Conservation (phyloP, 2,329 filamentous ascomycete genomes). For the Apiospora pterosperma region DNA sequence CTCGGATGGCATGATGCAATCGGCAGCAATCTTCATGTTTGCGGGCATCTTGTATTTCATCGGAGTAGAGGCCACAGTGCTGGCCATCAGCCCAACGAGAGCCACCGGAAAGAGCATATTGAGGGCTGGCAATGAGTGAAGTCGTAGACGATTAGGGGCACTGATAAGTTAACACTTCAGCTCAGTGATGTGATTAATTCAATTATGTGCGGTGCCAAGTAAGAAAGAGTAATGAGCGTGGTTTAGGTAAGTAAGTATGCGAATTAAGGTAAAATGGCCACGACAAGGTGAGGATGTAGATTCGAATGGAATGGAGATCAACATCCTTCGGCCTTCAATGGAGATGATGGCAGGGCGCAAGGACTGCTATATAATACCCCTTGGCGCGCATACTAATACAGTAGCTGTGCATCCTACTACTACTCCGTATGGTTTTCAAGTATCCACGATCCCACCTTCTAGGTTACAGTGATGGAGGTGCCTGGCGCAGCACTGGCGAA, state of each 20-base stretch:
- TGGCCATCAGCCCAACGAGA: slow-evolving; percentile 20
- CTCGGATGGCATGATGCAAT: slow-evolving; percentile 20
- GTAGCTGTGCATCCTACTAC: background rate
- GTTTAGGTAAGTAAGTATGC: background rate
- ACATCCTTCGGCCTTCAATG: background rate
- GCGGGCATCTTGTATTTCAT: slow-evolving; percentile 21
- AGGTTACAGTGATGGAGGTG: background rate
- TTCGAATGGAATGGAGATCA: background rate
- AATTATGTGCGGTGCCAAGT: background rate
- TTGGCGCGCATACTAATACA: background rate
- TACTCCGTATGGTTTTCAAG: background rate
- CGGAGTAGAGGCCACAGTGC: slow-evolving; percentile 17
- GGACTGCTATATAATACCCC: background rate
- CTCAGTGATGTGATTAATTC: background rate
- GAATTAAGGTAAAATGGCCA: background rate
- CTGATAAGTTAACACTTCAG: background rate
- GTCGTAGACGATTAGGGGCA: background rate
- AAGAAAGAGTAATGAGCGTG: background rate
- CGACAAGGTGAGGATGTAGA: background rate
- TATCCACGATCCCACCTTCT: background rate
- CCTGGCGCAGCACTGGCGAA: background rate
- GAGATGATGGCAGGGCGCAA: background rate
- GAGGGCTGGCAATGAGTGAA: background rate
- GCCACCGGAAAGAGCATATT: slow-evolving; percentile 17
- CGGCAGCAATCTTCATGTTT: slow-evolving; percentile 14